Evolutionary conservation across 169 alveolate genomes (phyloP), one percentile per base, ranked within the genome.

Genomic region (Cryptosporidium xiaoi): DNA sequence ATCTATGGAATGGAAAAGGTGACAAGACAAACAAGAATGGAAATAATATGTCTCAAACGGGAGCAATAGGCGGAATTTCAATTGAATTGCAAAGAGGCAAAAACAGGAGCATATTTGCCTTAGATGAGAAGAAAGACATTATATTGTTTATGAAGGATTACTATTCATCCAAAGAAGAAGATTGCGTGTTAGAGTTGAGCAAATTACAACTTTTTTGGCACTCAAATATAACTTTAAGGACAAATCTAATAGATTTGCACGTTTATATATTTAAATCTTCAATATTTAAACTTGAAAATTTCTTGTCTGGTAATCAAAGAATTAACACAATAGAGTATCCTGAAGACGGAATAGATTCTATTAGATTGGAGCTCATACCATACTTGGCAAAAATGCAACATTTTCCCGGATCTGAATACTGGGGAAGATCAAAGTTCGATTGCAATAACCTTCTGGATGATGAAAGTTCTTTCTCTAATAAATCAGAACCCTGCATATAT

Each of bases 391-490:
- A 77, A 60, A 77, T 40, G 55, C 87, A 77, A 48, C 87, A 77
- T 50, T 20, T 60, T 2, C 87, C 87, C 18, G 87, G 87, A 40
- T 77, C 87, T 44, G 87, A 77, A 34, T 53, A 31, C 16, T 77
- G 87, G 87, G 71, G 87, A 10, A 77, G 69, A 66, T 77, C 87
- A 24, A 77, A 77, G 33, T 77, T 77, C 33, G 87, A 77, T 48
- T 77, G 87, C 77, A 13, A 60, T 15, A 36, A 36, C 44, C 64
- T 77, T 48, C 77, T 48, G 36, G 87, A 77, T 36, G 50, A 24
- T 8, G n/a, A 20, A 6, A 69, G 56, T 33, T n/a, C 82, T 5
- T 40, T 40, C 48, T 40, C 10, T 0, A 3, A 40, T 3, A 29
- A 16, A 2, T 40, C 82, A 12, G 40, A 55, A 5, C 58, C 8